Evolutionary conservation across 2,329 filamentous ascomycete species (phyloP), one percentile per base, ranked within the genome.

Genomic region (Colletotrichum trifolii): DNA sequence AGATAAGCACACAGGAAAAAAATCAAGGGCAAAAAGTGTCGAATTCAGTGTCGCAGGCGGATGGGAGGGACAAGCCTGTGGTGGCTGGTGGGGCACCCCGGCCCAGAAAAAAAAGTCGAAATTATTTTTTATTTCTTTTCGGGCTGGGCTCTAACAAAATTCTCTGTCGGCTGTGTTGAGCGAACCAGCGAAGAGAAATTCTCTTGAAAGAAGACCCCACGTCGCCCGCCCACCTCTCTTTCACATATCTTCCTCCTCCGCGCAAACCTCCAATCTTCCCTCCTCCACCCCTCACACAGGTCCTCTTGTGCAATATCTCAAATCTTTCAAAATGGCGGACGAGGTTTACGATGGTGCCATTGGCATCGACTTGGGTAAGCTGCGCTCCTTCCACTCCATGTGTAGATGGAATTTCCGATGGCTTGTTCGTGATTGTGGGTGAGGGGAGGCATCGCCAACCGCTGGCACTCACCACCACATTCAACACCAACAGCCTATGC

Each of bases 281-380:
- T 59, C 66, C 62, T 58, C 69, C 66, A 64, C 67, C 65, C 66
- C 64, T 63, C 58, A 66, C 64, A 68, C 59, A 65, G 62, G 62
- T 62, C 70, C 60, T 61, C 66, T 56, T 67, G 67, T 55, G 62
- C 62, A 58, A 58, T 58, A 59, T 59, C 63, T 57, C 59, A 69
- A 55, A 54, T 66, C n/a, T 56, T 54, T 73, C 76, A 93, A 84
- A 80, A 97, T 97, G 95, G 90, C 93, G 82, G 94, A 97, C 83
- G 95, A 97, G 90, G 90, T 96, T 77, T 99, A 98, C 83, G 96
- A 99, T 82, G 96, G 96, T 92, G 96, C 96, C 89, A 93, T 98
- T 86, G 96, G 96, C 90, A 99, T 99, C 87, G 96, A 99, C 91
- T 89, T 99, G 86, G 96, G 95, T 97, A 86, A 77, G 90, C 85